These are phyloP conservation scores for Saccharomyces mikatae DNA, from an alignment of 805 yeast genomes.

Conservation along the genomic window DNA sequence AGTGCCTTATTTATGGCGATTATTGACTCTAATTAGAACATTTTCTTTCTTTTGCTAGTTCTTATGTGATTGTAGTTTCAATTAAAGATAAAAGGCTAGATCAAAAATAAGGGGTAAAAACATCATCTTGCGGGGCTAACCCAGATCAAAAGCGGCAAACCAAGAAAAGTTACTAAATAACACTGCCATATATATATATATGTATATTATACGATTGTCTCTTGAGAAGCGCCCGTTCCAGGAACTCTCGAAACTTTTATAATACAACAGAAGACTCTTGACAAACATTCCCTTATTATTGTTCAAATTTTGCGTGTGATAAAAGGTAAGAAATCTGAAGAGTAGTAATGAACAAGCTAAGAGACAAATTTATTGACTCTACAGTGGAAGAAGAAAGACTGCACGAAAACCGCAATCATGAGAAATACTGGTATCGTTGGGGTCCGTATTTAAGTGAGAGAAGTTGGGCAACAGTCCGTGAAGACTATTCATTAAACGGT, in stretches of 20 bases:
- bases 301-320: background rate
- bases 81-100: background rate
- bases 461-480: slow-evolving; percentile 81
- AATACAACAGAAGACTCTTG: background rate
- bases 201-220: background rate
- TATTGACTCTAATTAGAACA: background rate
- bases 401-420: slow-evolving; percentile 28
- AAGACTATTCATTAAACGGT: slow-evolving; percentile 78
- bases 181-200: background rate
- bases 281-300: background rate
- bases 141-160: background rate
- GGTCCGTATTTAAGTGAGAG: slow-evolving; percentile 88
- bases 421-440: slow-evolving; percentile 76
- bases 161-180: background rate
- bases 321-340: background rate
- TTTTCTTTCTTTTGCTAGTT: background rate
- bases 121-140: background rate
- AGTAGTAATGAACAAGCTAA: slow-evolving; percentile 13
- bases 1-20: background rate
- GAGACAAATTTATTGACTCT: slow-evolving; percentile 18
- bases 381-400: slow-evolving; percentile 33
- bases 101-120: background rate
- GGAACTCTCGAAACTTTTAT: background rate
- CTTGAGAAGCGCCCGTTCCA: background rate
- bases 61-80: background rate